Evolutionary conservation across 1,284 basidiomycete genomes (phyloP).

Genomic region (Uromyces viciae-fabae): DNA sequence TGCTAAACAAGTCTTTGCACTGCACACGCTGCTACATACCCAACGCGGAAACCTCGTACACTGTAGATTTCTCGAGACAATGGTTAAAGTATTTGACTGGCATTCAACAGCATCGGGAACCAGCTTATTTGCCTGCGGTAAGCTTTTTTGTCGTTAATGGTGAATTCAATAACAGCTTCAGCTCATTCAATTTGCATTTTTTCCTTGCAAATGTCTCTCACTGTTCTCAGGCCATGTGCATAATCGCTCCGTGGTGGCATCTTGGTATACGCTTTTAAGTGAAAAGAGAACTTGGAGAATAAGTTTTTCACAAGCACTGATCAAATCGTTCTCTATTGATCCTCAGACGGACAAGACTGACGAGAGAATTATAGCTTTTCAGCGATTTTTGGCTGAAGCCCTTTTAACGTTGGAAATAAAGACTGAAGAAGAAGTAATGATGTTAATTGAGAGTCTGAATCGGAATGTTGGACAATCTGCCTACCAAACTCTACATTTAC

Average conservation of each 20-base stretch:
- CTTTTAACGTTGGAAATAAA: conserved; percentile 88
- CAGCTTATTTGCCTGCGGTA: conserved; percentile 58
- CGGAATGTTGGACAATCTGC: conserved; percentile 76
- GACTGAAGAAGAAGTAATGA: conserved; percentile 83
- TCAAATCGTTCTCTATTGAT: conserved; percentile 73
- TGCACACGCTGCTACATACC: conserved; percentile 76
- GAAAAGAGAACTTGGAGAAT: conserved; percentile 80
- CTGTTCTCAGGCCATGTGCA: conserved; percentile 58
- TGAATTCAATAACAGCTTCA: not conserved
- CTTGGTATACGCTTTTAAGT: conserved; percentile 83
- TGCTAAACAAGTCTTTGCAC: conserved; percentile 69
- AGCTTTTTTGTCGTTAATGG: not conserved
- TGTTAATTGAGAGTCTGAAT: conserved; percentile 76
- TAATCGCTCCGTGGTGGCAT: conserved; percentile 69
- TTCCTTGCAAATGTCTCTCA: not conserved
- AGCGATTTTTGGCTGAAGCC: conserved; percentile 89
- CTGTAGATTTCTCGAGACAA: conserved; percentile 74
- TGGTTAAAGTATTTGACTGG: conserved; percentile 74
- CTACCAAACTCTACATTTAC: conserved; percentile 63
- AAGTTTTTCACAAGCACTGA: conserved; percentile 78
- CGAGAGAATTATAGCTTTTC: conserved; percentile 74
- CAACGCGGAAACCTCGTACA: conserved; percentile 89
- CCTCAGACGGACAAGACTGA: conserved; percentile 45
- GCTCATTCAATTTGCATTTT: not conserved
- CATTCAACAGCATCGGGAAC: conserved; percentile 63